phyloP scores from a whole-genome alignment of 2,329 filamentous ascomycete species.

The Dendryphion nanum region DNA sequence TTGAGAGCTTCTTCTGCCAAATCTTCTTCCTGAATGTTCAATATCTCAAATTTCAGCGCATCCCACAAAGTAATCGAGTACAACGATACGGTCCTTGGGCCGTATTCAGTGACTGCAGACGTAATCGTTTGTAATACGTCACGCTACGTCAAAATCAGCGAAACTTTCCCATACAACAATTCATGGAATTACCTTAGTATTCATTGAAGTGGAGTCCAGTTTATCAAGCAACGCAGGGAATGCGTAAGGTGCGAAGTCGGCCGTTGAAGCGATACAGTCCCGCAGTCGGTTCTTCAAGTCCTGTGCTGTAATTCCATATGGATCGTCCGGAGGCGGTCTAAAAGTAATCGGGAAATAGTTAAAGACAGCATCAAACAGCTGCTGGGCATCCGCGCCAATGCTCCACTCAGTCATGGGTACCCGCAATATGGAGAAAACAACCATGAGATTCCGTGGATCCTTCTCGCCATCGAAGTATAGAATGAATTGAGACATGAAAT shows the following conservation, averaged over 20 bases:
- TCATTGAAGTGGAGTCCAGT: constrained; percentile 66
- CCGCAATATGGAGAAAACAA: constrained; percentile 66
- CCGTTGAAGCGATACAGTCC: constrained; percentile 62
- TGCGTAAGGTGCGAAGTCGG: constrained; percentile 63
- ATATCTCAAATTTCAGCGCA: constrained; percentile 66
- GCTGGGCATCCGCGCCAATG: constrained; percentile 58
- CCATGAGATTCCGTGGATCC: constrained; percentile 68
- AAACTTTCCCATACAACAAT: background rate
- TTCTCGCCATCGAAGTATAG: constrained; percentile 68
- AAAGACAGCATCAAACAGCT: constrained; percentile 67
- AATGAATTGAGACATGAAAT: constrained; percentile 61
- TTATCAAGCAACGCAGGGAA: constrained; percentile 69
- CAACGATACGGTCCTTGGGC: constrained; percentile 57
- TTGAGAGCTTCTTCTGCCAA: constrained; percentile 59
- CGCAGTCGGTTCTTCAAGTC: constrained; percentile 64
- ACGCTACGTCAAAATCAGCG: constrained; percentile 41
- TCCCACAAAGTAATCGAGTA: constrained; percentile 68
- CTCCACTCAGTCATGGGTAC: constrained; percentile 69
- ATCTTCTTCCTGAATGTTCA: constrained; percentile 66
- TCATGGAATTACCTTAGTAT: constrained; percentile 57
- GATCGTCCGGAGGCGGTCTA: constrained; percentile 66
- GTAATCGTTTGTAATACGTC: constrained; percentile 64
- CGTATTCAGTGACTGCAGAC: constrained; percentile 60
- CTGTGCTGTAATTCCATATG: constrained; percentile 67
- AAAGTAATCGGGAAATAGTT: constrained; percentile 74